Evolutionary conservation across 2,329 filamentous ascomycete genomes (phyloP).

Genomic region (Cordyceps tenuipes): DNA sequence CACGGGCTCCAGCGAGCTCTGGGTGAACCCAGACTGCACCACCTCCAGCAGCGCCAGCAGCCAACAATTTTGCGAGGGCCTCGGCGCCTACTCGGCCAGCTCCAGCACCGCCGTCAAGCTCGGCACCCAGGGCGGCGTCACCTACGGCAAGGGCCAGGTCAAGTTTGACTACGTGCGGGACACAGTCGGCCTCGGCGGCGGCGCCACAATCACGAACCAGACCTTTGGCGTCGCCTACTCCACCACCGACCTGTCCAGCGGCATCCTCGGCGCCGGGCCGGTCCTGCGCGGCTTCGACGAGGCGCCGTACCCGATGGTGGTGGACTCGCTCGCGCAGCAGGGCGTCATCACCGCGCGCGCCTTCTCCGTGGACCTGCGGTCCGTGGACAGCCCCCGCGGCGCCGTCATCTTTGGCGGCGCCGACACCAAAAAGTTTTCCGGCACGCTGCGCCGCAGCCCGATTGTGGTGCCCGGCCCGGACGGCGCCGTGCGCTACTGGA

Average conservation of each 20-base stretch:
- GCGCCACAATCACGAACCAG: slow-evolving; percentile 32
- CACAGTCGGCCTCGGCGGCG: slow-evolving; percentile 33
- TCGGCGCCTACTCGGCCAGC: slow-evolving; percentile 34
- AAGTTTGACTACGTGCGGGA: slow-evolving; percentile 43
- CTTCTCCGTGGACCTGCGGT: slow-evolving; percentile 58
- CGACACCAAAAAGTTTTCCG: slow-evolving; percentile 55
- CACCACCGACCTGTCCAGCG: slow-evolving; percentile 39
- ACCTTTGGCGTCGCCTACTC: slow-evolving; percentile 57
- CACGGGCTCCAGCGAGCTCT: slow-evolving; percentile 52
- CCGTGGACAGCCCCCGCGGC: slow-evolving; percentile 51
- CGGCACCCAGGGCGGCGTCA: slow-evolving; percentile 30
- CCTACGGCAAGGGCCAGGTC: slow-evolving; percentile 44
- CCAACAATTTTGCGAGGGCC: slow-evolving; percentile 33
- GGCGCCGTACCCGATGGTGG: slow-evolving; percentile 38
- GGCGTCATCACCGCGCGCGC: slow-evolving; percentile 51
- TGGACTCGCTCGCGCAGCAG: slow-evolving; percentile 41
- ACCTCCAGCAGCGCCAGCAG: slow-evolving; percentile 25
- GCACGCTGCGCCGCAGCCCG: slow-evolving; percentile 50
- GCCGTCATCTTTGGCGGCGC: slow-evolving; percentile 61
- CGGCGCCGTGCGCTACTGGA: slow-evolving; percentile 43
- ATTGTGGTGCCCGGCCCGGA: slow-evolving; percentile 53
- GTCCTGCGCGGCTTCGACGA: slow-evolving; percentile 36
- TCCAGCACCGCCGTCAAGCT: slow-evolving; percentile 33
- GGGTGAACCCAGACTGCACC: slow-evolving; percentile 54
- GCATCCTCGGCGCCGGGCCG: slow-evolving; percentile 71